A percentile compares a stretch with the other conserved stretches of the same genome.
phyloP scores from a whole-genome alignment of 768 basidiomycete genomes.

The Phanerochaete carnosa region DNA sequence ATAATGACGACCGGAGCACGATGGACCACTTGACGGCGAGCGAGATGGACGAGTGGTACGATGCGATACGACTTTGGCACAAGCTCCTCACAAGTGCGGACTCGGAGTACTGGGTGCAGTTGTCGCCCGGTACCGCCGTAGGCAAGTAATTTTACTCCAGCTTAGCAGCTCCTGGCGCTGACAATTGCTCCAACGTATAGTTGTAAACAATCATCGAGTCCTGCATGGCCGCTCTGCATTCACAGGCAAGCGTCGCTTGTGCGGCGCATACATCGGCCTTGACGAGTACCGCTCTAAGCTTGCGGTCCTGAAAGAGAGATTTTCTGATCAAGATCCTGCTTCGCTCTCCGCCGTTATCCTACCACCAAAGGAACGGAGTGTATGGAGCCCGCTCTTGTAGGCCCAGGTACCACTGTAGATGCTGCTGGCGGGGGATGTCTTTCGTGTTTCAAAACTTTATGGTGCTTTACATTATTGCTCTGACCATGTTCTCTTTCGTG shows the following conservation, averaged over 20 bases:
- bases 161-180: not conserved
- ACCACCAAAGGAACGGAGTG: constrained; percentile 39
- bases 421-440: not conserved
- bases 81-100: constrained; percentile 70
- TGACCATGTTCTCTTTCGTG: not conserved
- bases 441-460: not conserved
- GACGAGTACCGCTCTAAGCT: constrained; percentile 89
- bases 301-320: constrained; percentile 61
- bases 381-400: constrained; percentile 60
- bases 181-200: constrained; percentile 33
- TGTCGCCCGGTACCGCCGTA: constrained; percentile 83
- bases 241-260: constrained; percentile 84
- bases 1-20: constrained; percentile 89
- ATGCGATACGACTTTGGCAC: constrained; percentile 80
- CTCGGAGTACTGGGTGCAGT: constrained; percentile 89
- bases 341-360: constrained; percentile 15
- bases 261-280: constrained; percentile 89
- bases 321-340: constrained; percentile 29
- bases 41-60: constrained; percentile 81
- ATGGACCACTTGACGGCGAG: constrained; percentile 58
- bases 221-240: constrained; percentile 94
- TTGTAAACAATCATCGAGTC: constrained; percentile 91
- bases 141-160: constrained; percentile 43
- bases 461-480: not conserved
- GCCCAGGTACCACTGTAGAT: not conserved